Percentiles rank a stretch among this genome's conserved stretches.
phyloP scores from a whole-genome alignment of 202 grass and related monocot genomes.

The Schoenoplectus tabernaemontani region DNA sequence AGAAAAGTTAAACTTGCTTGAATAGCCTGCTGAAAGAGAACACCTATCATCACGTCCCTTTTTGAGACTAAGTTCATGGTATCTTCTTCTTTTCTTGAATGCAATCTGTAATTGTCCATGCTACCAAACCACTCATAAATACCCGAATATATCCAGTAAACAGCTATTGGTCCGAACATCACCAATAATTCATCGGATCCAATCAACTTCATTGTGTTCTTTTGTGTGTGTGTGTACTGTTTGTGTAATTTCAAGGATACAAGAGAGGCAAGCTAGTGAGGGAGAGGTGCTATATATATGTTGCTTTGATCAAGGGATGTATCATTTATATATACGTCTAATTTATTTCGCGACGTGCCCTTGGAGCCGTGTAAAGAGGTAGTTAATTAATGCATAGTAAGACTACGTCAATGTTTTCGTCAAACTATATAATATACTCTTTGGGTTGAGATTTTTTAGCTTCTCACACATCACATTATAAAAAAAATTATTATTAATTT shows the following conservation, averaged over 20 bases:
- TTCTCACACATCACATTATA: too few relatives aligned
- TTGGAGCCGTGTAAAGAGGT: too few relatives aligned
- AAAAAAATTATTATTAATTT: too few relatives aligned
- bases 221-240: background rate
- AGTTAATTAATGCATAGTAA: too few relatives aligned
- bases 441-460: too few relatives aligned
- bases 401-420: too few relatives aligned
- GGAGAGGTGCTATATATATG: background rate
- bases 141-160: conserved; percentile 69
- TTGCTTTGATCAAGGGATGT: background rate
- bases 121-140: conserved; percentile 45
- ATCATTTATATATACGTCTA: background rate
- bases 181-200: conserved; percentile 30
- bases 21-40: conserved; percentile 75
- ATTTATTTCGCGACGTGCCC: too few relatives aligned
- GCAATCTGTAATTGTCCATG: conserved; percentile 60
- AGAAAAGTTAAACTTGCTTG: conserved; percentile 42
- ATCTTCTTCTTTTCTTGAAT: conserved; percentile 57
- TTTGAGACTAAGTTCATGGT: conserved; percentile 59
- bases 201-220: conserved; percentile 25
- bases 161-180: conserved; percentile 40
- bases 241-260: background rate
- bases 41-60: conserved; percentile 44
- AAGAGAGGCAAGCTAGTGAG: background rate
- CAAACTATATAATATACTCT: too few relatives aligned